Conservation (phyloP, 257 asterid genomes). For the Parsonsia alboflavescens region DNA sequence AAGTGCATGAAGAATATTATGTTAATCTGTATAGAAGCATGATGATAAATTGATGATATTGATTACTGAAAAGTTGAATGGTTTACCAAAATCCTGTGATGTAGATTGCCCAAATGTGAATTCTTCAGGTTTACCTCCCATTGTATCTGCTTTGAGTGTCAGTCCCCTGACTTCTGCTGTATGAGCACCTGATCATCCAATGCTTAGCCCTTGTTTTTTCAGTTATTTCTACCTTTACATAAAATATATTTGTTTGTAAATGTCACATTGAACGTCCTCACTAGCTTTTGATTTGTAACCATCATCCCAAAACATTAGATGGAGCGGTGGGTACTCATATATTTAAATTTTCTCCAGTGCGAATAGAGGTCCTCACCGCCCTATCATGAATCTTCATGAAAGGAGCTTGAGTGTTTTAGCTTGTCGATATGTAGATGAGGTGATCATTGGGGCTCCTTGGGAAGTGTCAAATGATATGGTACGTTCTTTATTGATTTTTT, state of each 20-base stretch:
- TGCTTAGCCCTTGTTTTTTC: neutral
- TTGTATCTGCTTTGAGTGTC: neutral
- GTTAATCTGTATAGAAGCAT: too few species aligned
- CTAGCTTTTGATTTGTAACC: neutral
- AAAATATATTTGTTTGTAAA: too few species aligned
- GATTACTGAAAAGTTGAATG: neutral
- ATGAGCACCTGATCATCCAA: neutral
- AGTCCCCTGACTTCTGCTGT: neutral
- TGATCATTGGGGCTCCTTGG: constrained; percentile 98
- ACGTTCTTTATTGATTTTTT: constrained; percentile 7
- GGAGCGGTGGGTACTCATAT: neutral
- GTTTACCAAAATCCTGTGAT: neutral
- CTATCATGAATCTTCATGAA: constrained; percentile 98
- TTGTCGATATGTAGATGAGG: constrained; percentile 92
- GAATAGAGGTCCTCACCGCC: constrained; percentile 94
- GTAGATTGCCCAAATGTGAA: neutral
- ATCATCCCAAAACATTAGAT: neutral
- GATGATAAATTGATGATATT: too few species aligned
- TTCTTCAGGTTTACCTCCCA: neutral
- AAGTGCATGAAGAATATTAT: neutral
- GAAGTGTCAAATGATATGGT: constrained; percentile 97
- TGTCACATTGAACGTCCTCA: neutral
- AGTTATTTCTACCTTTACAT: neutral
- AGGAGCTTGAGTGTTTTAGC: constrained; percentile 99
- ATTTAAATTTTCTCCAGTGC: constrained; percentile 40